Conservation (phyloP, 352 stramenopile species). For the Phytophthora melonis region DNA sequence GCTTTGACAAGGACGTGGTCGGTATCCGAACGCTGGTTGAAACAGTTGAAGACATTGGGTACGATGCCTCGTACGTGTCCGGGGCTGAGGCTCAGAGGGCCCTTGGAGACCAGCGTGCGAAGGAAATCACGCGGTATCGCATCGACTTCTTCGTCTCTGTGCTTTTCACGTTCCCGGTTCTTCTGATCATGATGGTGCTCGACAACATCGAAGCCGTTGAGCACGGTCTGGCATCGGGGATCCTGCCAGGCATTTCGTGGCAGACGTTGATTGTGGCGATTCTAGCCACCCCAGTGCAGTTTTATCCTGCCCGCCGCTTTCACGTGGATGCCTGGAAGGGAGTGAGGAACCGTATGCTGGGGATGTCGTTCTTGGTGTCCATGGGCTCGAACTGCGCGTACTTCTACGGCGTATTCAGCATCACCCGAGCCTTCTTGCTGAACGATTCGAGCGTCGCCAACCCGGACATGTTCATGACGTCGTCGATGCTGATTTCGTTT, state of each 20-base stretch:
- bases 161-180: constrained; percentile 94
- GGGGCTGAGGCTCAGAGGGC: constrained; percentile 77
- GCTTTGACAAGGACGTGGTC: constrained; percentile 80
- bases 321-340: constrained; percentile 95
- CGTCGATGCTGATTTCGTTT: constrained; percentile 98
- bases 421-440: constrained; percentile 76
- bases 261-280: constrained; percentile 79
- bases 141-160: constrained; percentile 89
- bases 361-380: constrained; percentile 98
- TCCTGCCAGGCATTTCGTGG: constrained; percentile 77
- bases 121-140: constrained; percentile 84
- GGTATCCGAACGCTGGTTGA: constrained; percentile 88
- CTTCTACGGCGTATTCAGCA: constrained; percentile 94
- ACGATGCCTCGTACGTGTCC: constrained; percentile 84
- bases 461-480: constrained; percentile 97
- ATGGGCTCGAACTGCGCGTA: constrained; percentile 97
- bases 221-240: constrained; percentile 51
- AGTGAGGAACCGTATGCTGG: constrained; percentile 89
- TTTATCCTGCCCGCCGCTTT: constrained; percentile 94
- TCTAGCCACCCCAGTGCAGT: constrained; percentile 96
- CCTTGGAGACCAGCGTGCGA: constrained; percentile 82
- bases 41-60: constrained; percentile 90
- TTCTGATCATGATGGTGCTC: constrained; percentile 94
- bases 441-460: constrained; percentile 74
- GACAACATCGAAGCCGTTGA: constrained; percentile 74